phyloP scores from a whole-genome alignment of 768 basidiomycete genomes.

The Russula foetens region DNA sequence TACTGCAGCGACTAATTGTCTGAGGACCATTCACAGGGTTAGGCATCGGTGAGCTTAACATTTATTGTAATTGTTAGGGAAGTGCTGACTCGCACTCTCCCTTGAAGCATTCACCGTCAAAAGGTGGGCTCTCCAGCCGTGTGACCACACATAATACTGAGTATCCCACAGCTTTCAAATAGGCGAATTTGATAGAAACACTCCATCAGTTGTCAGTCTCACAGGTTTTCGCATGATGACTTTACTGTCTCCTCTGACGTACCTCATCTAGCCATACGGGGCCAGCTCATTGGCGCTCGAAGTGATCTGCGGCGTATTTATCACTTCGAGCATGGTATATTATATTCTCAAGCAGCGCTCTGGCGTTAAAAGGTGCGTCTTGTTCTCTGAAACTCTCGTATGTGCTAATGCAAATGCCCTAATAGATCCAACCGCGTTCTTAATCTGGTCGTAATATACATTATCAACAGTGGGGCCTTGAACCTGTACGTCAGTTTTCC shows the following conservation, averaged over 20 bases:
- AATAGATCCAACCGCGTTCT: slow-evolving; percentile 2
- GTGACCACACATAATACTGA: neutral
- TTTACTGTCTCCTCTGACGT: neutral
- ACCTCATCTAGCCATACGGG: neutral
- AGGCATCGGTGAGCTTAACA: neutral
- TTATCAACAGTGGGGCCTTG: slow-evolving; percentile 7
- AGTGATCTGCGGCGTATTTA: slow-evolving; percentile 1
- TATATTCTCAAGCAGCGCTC: slow-evolving; percentile 8
- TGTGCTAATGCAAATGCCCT: neutral
- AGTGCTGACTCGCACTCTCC: neutral
- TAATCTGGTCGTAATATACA: slow-evolving; percentile 1
- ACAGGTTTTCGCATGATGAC: too few relatives aligned
- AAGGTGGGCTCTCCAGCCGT: neutral
- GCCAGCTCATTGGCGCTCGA: neutral
- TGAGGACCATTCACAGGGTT: neutral
- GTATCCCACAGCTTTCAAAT: neutral
- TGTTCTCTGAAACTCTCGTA: neutral
- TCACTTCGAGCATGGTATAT: slow-evolving; percentile 8
- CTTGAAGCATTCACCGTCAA: neutral
- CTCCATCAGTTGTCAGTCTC: neutral
- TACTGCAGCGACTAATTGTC: neutral
- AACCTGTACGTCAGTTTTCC: neutral
- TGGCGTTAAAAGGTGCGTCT: neutral
- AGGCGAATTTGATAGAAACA: neutral
- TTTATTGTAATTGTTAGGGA: too few relatives aligned